Conservation (phyloP, 1,139 yeast genomes). For the Hyphopichia pseudoburtonii region DNA sequence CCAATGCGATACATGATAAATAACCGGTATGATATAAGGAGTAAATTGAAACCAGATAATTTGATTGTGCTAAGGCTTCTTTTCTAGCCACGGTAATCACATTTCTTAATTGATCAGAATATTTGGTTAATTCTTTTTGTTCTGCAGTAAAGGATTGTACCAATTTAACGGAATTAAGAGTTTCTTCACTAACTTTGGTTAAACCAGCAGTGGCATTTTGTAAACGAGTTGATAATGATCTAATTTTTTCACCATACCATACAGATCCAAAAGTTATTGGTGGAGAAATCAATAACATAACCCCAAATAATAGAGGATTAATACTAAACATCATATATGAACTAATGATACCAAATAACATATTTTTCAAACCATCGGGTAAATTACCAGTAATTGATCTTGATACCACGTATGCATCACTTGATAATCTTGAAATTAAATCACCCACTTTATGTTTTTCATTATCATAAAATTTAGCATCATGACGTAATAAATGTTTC, state of each 20-base stretch:
- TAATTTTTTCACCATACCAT: slow-evolving; percentile 49
- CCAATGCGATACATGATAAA: slow-evolving; percentile 46
- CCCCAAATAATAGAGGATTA: slow-evolving; percentile 46
- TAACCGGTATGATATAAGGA: slow-evolving; percentile 47
- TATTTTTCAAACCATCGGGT: slow-evolving; percentile 51
- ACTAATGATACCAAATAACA: slow-evolving; percentile 43
- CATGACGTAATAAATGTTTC: slow-evolving; percentile 52
- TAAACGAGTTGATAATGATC: slow-evolving; percentile 41
- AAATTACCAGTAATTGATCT: slow-evolving; percentile 45
- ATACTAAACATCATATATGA: slow-evolving; percentile 50
- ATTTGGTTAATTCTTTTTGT: slow-evolving; percentile 41
- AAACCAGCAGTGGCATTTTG: slow-evolving; percentile 51
- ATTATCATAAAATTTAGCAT: slow-evolving; percentile 49
- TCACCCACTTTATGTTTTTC: slow-evolving; percentile 59
- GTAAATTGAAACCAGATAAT: slow-evolving; percentile 47
- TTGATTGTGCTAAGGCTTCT: slow-evolving; percentile 50
- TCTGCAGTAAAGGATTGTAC: slow-evolving; percentile 51
- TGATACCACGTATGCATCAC: slow-evolving; percentile 55
- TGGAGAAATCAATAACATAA: slow-evolving; percentile 53
- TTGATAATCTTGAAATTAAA: slow-evolving; percentile 50
- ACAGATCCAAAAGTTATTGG: slow-evolving; percentile 54
- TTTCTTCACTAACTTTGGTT: slow-evolving; percentile 48
- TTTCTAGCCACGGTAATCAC: slow-evolving; percentile 45
- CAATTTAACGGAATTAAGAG: slow-evolving; percentile 43
- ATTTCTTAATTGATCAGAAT: slow-evolving; percentile 39